Conservation (phyloP, 257 asterid genomes). For the Voacanga thouarsii region DNA sequence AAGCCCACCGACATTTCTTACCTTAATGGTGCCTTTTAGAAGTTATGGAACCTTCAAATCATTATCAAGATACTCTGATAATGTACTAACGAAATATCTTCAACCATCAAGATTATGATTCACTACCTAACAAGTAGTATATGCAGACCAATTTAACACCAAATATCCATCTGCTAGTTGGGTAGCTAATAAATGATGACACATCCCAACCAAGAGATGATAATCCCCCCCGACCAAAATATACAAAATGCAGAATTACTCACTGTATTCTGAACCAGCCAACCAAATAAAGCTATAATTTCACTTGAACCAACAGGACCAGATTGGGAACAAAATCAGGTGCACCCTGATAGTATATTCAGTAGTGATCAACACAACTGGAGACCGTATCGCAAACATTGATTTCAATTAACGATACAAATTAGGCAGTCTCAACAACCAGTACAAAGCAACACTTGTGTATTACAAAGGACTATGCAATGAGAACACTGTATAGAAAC, state of each 20-base stretch:
- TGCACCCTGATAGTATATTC: neutral
- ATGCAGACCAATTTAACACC: neutral
- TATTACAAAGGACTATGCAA: neutral
- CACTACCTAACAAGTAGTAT: neutral
- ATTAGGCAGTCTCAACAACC: no score
- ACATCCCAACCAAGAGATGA: neutral
- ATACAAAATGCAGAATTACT: neutral
- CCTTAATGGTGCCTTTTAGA: neutral
- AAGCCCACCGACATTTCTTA: neutral
- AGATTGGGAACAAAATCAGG: neutral
- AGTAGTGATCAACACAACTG: neutral
- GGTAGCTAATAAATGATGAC: constrained; percentile 3
- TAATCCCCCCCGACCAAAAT: neutral
- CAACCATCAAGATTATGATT: neutral
- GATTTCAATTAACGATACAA: neutral
- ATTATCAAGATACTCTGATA: neutral
- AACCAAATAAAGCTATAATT: neutral
- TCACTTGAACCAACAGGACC: neutral
- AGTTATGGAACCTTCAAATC: neutral
- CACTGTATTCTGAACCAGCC: no score
- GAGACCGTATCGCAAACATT: neutral
- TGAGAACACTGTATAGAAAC: neutral
- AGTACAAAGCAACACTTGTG: neutral
- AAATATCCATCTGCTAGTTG: neutral
- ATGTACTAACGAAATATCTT: neutral